phyloP scores from a whole-genome alignment of 331 rosid genomes.

The Cydonia oblonga region DNA sequence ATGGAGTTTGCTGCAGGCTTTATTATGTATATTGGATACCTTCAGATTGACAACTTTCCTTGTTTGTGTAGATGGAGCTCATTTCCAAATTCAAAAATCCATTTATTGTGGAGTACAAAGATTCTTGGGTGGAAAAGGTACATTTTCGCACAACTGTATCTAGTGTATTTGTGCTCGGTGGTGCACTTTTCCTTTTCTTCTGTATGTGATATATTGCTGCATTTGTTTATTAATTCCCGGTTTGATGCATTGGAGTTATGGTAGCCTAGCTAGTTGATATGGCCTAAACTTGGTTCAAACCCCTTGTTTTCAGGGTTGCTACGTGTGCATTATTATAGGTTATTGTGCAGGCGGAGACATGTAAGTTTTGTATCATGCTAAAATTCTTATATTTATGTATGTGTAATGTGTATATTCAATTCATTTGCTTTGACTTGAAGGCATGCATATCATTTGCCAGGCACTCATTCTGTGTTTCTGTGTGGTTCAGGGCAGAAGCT shows the following conservation, averaged over 20 bases:
- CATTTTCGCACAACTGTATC: neutral
- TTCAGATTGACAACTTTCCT: constrained; percentile 1
- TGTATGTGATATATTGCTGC: too few species aligned
- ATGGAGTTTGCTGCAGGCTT: neutral
- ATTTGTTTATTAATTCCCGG: neutral
- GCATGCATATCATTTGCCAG: constrained; percentile 16
- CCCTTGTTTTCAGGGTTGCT: constrained; percentile 72
- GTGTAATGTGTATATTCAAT: too few species aligned
- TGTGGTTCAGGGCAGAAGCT: constrained; percentile 77
- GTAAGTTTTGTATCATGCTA: constrained; percentile 36
- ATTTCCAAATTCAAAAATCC: constrained; percentile 79
- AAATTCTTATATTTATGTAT: neutral
- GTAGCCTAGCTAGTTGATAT: constrained; percentile 1
- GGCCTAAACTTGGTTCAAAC: constrained; percentile 12
- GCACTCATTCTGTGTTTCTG: constrained; percentile 9
- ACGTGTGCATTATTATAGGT: constrained; percentile 89
- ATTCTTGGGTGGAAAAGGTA: constrained; percentile 99
- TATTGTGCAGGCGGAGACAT: constrained; percentile 96
- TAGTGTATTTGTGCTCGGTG: neutral
- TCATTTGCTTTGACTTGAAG: constrained; percentile 11
- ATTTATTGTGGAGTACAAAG: constrained; percentile 96
- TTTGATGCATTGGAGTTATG: neutral
- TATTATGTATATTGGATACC: neutral
- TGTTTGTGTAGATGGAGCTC: constrained; percentile 75
- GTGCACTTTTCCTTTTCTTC: neutral